Evolutionary conservation across 306 rosid species (phyloP).

Genomic region (Prunus kanzakura): DNA sequence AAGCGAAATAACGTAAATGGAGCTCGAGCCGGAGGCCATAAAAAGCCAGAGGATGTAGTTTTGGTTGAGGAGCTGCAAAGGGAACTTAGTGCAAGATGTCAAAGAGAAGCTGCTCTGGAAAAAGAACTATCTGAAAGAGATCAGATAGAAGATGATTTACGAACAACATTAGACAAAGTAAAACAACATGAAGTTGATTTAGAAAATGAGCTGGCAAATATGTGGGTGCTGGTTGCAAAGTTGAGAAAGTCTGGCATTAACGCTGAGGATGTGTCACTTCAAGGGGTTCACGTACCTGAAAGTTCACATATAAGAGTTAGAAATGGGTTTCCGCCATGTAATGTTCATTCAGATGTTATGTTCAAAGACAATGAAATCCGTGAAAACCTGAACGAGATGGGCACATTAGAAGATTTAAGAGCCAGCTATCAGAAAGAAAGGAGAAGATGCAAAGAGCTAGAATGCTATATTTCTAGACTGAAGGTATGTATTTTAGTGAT

Average conservation of each 20-base stretch:
- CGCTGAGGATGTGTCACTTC: constrained; percentile 40
- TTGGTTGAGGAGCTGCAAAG: constrained; percentile 54
- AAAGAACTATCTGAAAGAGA: constrained; percentile 51
- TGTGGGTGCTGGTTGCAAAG: constrained; percentile 55
- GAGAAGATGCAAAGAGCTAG: constrained; percentile 65
- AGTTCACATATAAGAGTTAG: constrained; percentile 32
- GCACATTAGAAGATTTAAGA: constrained; percentile 48
- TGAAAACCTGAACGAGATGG: constrained; percentile 33
- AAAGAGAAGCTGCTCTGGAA: constrained; percentile 66
- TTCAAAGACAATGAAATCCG: constrained; percentile 36
- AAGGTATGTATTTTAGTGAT: constrained; percentile 46
- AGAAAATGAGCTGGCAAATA: constrained; percentile 71
- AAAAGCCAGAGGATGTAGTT: constrained; percentile 42
- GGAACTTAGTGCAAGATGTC: constrained; percentile 56
- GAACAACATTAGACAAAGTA: constrained; percentile 58
- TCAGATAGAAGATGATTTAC: constrained; percentile 53
- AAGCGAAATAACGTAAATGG: constrained; percentile 34
- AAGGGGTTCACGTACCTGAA: constrained; percentile 32
- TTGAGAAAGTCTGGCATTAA: constrained; percentile 43
- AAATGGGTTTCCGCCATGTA: constrained; percentile 33
- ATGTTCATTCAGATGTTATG: constrained; percentile 30
- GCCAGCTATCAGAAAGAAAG: constrained; percentile 63
- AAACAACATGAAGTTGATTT: constrained; percentile 52
- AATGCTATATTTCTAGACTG: constrained; percentile 54
- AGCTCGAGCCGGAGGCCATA: constrained; percentile 31